A percentile compares a stretch with the other conserved stretches of the same genome.
These are phyloP conservation scores for Arabidopsis lyrata DNA, from an alignment of 441 rosid species.

Conservation along the genomic window DNA sequence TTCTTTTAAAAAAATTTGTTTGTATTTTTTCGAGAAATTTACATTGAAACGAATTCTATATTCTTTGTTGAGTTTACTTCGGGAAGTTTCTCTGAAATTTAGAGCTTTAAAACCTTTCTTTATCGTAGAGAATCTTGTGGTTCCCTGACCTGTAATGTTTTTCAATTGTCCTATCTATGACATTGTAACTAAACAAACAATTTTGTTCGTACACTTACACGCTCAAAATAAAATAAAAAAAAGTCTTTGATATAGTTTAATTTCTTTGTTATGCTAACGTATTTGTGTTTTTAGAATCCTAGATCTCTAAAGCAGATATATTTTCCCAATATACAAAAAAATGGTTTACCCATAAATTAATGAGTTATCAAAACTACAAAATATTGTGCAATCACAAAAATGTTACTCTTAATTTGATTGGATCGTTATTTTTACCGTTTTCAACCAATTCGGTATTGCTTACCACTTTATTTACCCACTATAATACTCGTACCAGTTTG, in stretches of 20 bases:
- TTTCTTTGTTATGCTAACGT: neutral
- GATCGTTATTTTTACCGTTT: too few relatives aligned
- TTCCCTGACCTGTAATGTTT: slow-evolving; percentile 33
- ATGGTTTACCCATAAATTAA: too few relatives aligned
- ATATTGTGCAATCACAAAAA: too few relatives aligned
- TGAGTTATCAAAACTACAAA: too few relatives aligned
- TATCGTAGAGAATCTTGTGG: slow-evolving; percentile 45
- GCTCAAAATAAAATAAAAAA: too few relatives aligned
- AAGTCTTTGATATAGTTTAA: neutral
- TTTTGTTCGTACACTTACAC: slow-evolving; percentile 19
- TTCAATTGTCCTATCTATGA: slow-evolving; percentile 28
- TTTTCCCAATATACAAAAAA: too few relatives aligned
- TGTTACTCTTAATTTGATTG: too few relatives aligned
- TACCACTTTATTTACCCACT: too few relatives aligned
- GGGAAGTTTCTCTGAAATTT: slow-evolving; percentile 35
- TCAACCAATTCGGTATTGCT: too few relatives aligned
- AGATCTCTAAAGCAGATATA: neutral
- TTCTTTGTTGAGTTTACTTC: slow-evolving; percentile 30
- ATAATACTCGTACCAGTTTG: too few relatives aligned
- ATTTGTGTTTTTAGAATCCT: slow-evolving; percentile 11
- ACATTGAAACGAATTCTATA: slow-evolving; percentile 28
- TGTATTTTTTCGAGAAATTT: slow-evolving; percentile 31
- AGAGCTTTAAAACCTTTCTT: slow-evolving; percentile 27
- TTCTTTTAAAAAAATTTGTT: neutral
- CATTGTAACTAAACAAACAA: slow-evolving; percentile 35